Percentiles rank a stretch among this genome's conserved stretches.
These are phyloP conservation scores for Paxillus involutus DNA, from an alignment of 768 basidiomycete genomes.

Conservation along the genomic window DNA sequence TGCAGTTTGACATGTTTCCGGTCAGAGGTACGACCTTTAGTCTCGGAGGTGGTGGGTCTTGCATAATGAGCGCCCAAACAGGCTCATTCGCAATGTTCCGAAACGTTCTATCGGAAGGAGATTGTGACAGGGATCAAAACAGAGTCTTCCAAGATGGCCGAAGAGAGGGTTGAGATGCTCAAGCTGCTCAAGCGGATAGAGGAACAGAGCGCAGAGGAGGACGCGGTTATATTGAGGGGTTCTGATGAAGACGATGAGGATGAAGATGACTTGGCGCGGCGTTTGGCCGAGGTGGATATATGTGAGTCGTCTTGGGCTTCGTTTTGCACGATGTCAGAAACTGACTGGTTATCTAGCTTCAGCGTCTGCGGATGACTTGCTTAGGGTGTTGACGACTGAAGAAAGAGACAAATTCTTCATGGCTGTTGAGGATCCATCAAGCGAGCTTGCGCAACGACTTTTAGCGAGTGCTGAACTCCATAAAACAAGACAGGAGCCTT, in stretches of 20 bases:
- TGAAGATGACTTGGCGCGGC: constrained; percentile 43
- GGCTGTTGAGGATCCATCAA: constrained; percentile 59
- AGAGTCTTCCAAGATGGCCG: constrained; percentile 50
- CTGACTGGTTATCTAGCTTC: constrained; percentile 41
- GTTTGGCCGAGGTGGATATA: constrained; percentile 60
- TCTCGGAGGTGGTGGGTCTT: background rate
- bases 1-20: constrained; percentile 82
- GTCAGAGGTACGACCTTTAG: constrained; percentile 50
- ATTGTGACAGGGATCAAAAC: constrained; percentile 61
- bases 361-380: constrained; percentile 55
- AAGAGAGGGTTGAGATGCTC: constrained; percentile 67
- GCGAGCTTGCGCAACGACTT: constrained; percentile 58
- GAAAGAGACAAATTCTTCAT: constrained; percentile 62
- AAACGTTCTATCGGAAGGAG: constrained; percentile 78
- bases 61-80: constrained; percentile 4
- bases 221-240: constrained; percentile 27
- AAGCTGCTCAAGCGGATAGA: constrained; percentile 73
- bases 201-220: constrained; percentile 49
- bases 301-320: constrained; percentile 39
- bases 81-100: constrained; percentile 76
- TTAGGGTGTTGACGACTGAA: constrained; percentile 57
- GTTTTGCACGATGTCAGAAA: background rate
- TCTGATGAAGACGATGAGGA: constrained; percentile 41
- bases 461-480: constrained; percentile 57
- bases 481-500: constrained; percentile 53